phyloP scores from a whole-genome alignment of 176 grass and related monocot genomes.

The Coix lacrymajobi region DNA sequence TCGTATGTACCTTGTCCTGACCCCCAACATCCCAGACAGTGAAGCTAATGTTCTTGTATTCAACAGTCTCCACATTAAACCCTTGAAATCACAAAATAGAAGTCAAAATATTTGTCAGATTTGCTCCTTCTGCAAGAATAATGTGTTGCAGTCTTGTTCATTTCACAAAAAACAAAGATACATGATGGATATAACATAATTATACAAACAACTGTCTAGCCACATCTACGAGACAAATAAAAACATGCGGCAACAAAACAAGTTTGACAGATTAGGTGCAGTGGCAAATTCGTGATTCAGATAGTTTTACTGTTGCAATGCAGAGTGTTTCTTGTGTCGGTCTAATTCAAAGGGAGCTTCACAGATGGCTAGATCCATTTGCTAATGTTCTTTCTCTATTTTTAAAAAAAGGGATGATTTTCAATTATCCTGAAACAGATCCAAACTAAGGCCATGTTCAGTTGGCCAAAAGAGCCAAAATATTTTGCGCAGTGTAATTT shows the following conservation, averaged over 20 bases:
- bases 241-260: background rate
- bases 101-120: background rate
- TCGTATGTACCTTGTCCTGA: conserved; percentile 63
- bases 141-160: background rate
- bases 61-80: conserved; percentile 82
- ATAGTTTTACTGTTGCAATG: background rate
- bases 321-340: background rate
- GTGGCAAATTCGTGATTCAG: background rate
- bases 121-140: background rate
- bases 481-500: no score
- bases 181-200: background rate
- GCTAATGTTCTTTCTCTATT: background rate
- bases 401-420: background rate
- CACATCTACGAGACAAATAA: background rate
- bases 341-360: background rate
- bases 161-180: background rate
- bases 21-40: conserved; percentile 84
- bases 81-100: conserved; percentile 16
- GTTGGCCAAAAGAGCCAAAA: no score
- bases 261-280: background rate
- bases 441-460: no score
- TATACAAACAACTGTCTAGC: background rate
- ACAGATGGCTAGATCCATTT: background rate
- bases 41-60: conserved; percentile 92
- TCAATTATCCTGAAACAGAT: no score